A percentile compares a stretch with the other conserved stretches of the same genome.
Evolutionary conservation across 306 rosid species (phyloP).

Genomic region (Vigna angularis): DNA sequence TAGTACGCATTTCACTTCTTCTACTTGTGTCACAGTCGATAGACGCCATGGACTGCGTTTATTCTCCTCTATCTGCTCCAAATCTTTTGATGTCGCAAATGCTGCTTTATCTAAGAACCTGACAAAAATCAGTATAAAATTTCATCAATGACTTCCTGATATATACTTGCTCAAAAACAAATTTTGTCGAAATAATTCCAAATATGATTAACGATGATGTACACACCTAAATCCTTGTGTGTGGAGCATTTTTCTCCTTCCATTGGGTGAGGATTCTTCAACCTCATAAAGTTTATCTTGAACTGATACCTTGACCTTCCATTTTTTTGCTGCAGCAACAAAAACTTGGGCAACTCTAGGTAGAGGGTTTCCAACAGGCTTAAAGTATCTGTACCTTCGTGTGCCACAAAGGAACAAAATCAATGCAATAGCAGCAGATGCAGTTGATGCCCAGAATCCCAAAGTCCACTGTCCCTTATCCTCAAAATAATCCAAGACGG

Average conservation of each 20-base stretch:
- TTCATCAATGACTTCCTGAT: conserved; percentile 1
- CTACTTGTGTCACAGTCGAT: conserved; percentile 75
- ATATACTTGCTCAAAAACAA: too few relatives aligned
- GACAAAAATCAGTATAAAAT: not conserved
- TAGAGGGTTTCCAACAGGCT: conserved; percentile 2
- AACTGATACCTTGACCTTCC: conserved; percentile 5
- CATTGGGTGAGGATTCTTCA: not conserved
- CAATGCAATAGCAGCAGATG: conserved; percentile 8
- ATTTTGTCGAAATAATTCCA: not conserved
- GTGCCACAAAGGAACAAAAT: conserved; percentile 17
- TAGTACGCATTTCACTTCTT: conserved; percentile 78
- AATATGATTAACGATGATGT: not conserved
- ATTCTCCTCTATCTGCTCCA: conserved; percentile 35
- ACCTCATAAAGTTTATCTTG: not conserved
- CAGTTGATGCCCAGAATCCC: conserved; percentile 3
- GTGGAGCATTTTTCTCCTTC: conserved; percentile 20
- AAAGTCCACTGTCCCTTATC: conserved; percentile 15
- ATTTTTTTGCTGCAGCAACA: conserved; percentile 12
- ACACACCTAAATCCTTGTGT: conserved; percentile 7
- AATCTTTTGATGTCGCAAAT: conserved; percentile 54
- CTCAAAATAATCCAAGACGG: conserved; percentile 8
- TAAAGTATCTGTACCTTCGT: conserved; percentile 15
- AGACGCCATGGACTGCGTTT: conserved; percentile 64
- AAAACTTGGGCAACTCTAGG: conserved; percentile 4
- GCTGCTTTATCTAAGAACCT: conserved; percentile 88